phyloP scores from a whole-genome alignment of 1,284 basidiomycete genomes.

The Marasmius sp. region DNA sequence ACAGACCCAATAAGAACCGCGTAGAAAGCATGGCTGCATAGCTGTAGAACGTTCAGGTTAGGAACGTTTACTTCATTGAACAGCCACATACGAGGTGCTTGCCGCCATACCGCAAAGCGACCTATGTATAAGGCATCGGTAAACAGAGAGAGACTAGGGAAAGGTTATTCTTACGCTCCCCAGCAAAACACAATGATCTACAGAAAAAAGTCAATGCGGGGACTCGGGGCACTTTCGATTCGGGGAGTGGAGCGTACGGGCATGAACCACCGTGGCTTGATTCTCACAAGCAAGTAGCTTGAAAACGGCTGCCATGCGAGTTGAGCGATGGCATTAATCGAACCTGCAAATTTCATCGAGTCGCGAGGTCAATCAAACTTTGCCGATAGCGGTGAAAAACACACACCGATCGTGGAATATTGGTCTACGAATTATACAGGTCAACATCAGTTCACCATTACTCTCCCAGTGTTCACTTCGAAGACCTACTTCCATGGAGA shows the following conservation, averaged over 20 bases:
- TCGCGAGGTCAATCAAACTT: no score
- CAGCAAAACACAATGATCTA: conserved; percentile 12
- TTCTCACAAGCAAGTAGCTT: conserved; percentile 16
- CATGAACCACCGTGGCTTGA: conserved; percentile 15
- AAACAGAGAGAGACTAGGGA: background rate
- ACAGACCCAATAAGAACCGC: conserved; percentile 18
- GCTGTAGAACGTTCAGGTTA: background rate
- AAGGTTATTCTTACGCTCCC: conserved; percentile 7
- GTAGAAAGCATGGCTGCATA: conserved; percentile 9
- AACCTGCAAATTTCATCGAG: conserved; percentile 1
- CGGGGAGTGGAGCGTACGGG: background rate
- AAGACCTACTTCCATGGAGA: background rate
- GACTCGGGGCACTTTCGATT: background rate
- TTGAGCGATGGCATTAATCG: conserved; percentile 17
- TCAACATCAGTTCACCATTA: background rate
- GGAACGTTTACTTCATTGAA: background rate
- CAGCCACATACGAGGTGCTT: background rate
- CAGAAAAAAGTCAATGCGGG: background rate
- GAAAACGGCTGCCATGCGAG: conserved; percentile 18
- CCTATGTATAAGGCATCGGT: background rate
- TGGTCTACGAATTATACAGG: background rate
- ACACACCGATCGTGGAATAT: background rate
- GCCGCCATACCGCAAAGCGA: conserved; percentile 17
- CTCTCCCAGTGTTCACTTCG: background rate
- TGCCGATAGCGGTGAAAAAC: background rate